These are phyloP conservation scores for Diaporthe vexans DNA, from an alignment of 2,329 filamentous ascomycete genomes.

Conservation along the genomic window DNA sequence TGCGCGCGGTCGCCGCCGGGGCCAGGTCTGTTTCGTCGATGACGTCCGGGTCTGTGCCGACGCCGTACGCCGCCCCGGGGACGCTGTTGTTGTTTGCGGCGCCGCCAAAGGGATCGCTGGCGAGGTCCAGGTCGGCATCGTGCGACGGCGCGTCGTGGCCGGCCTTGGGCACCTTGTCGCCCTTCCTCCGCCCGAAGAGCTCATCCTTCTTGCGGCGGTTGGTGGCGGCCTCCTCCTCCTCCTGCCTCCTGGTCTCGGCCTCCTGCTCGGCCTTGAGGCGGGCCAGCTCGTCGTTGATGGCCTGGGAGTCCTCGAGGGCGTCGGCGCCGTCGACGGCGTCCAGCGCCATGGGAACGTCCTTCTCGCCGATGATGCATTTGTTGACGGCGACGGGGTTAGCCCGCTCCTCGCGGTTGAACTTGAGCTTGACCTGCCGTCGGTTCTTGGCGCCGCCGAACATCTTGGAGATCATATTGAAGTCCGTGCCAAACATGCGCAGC, in stretches of 20 bases:
- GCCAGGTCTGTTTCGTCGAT: constrained; percentile 45
- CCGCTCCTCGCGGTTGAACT: constrained; percentile 85
- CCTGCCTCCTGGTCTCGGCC: constrained; percentile 59
- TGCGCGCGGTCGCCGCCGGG: constrained; percentile 31
- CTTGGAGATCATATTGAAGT: constrained; percentile 83
- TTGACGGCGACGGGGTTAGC: constrained; percentile 74
- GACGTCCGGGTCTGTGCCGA: constrained; percentile 42
- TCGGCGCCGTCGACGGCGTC: constrained; percentile 72
- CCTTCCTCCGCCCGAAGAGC: constrained; percentile 57
- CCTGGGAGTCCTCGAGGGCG: constrained; percentile 66
- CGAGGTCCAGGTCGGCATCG: constrained; percentile 32
- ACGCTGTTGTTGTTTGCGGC: background rate
- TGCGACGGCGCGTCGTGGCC: constrained; percentile 36
- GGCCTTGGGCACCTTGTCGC: constrained; percentile 48
- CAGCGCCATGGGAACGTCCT: constrained; percentile 70
- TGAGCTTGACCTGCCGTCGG: constrained; percentile 82
- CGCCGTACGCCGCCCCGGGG: constrained; percentile 37
- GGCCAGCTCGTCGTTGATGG: constrained; percentile 68
- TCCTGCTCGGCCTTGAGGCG: constrained; percentile 59
- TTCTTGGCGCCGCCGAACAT: constrained; percentile 79
- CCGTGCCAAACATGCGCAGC: constrained; percentile 83
- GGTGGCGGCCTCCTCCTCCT: constrained; percentile 63
- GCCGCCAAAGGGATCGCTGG: constrained; percentile 20
- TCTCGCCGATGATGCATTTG: constrained; percentile 72
- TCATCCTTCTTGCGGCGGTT: constrained; percentile 64